Evolutionary conservation across 2,329 filamentous ascomycete species (phyloP), one percentile per base, ranked within the genome.

Genomic region (Raffaelea arxii): DNA sequence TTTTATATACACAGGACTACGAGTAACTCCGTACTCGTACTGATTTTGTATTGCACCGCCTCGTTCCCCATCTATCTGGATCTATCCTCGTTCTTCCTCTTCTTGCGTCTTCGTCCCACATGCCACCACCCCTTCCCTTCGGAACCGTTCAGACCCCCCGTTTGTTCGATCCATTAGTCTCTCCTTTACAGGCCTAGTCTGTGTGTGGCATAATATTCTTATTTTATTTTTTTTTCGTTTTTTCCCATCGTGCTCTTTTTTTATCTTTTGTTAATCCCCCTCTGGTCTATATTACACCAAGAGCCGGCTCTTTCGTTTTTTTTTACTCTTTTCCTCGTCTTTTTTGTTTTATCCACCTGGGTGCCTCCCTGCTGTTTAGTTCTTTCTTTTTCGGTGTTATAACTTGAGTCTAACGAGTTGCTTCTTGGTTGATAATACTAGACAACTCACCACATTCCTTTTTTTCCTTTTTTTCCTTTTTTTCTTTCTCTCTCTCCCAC

Each of bases 271-370:
- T 59, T 62, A 65, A 60, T 57, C 55, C 50, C 50, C 54, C 59
- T 62, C 60, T 63, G 61, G 61, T 65, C 63, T 69, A 69, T 69
- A 69, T 60, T 58, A 64, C 59, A 61, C 64, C 69, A 69, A 68
- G 71, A 76, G 72, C 72, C 73, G 72, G 73, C 72, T 75, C 69
- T 72, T 62, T 63, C 25, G 24, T 44, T 46, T 43, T 4, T 25
- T 42, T 41, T 41, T 39, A 39, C 30, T 21, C 35, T 44, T 32
- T 32, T 38, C 41, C n/a, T 63, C 64, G 61, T 60, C 59, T 66
- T 62, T 40, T 30, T 42, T 12, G 27, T 41, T 45, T 44, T 37
- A 21, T 40, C 22, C 21, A 35, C 24, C 44, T 25, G 40, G 40
- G 21, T 21, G 25, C 41, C 44, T 37, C 43, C 12, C 25, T 41